Base-by-base conservation (phyloP, 2,329 filamentous ascomycete genomes). In the Sporothrix pseudoabietina region DNA sequence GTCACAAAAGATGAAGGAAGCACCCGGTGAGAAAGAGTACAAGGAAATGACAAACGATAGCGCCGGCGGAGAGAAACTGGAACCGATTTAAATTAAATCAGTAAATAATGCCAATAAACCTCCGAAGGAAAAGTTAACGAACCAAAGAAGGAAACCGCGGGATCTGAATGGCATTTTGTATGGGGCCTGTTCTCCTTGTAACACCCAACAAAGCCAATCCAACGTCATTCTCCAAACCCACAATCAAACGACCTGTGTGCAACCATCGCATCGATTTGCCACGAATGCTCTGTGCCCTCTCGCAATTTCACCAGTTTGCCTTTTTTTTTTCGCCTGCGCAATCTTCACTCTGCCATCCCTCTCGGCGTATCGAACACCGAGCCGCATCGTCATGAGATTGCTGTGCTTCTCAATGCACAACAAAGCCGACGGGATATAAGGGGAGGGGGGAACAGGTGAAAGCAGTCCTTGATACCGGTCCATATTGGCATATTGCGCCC, bases 231-330 rank as follows among this genome's bases (percentile, higher is more conserved):
- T 68, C 16, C 26, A 52, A 41, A 8, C 30, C 32, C 32, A 12
- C 49, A 69, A 69, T 55, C 30, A 55, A 26, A 52, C 32, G 7
- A 22, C 47, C 30, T 69, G 9, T 70, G 68, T 70, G 52, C 52
- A 12, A 70, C 52, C 32, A 59, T 41, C 32, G 32, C 68, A 55
- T 70, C 35, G 32, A 59, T 70, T 70, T 70, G 68, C 10, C 16
- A 55, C 35, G 49, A 57, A 70, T 66, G 61, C 39, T 47, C 44
- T 66, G 61, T 47, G 61, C 22, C 47, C 61, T 66, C 61, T 47
- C 22, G 61, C 61, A 47, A 66, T 66, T 66, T 47, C 39, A 4
- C 52, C 16, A 52, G 16, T 2, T n/a, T 52, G 14, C 1, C 47
- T 12, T 26, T 30, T 26, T 16, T 70, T 52, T 26, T 16, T 70